Base-by-base conservation (phyloP, 306 rosid genomes). In the Fagus sylvatica region DNA sequence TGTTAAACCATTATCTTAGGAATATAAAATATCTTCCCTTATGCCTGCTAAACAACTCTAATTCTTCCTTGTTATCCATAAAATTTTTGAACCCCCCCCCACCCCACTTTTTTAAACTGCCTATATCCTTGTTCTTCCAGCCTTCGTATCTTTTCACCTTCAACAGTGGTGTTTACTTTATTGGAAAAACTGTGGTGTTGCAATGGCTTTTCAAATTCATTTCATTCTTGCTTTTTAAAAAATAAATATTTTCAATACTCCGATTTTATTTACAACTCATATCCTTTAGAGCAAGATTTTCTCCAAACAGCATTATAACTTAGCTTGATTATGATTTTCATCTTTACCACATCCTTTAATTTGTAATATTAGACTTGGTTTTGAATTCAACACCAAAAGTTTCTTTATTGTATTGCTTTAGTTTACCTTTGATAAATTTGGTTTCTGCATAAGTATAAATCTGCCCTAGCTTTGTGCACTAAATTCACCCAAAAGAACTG, bases 231-330 rank as follows among this genome's bases (percentile, higher is more conserved):
- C 28, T 17, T 33, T 15, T 13, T 28, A 6, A 5, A 2, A 22
- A 0, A 22, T 22, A 22, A 22, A 22, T 22, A 22, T 34, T 61
- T 65, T 37, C 16, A n/a, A 17, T 17, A 39, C 40, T 9, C 5
- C 5, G 19, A 37, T 65, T 36, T 16, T 8, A 65, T 39, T 15
- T 65, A 17, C 28, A 65, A 17, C 33, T 33, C 32, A 65, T 16
- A n/a, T 33, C 67, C 72, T 71, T 71, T 69, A 60, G 74, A 65
- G 64, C 22, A 43, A 61, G 36, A n/a, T 61, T 76, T 79, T 77
- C 66, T 56, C 41, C 72, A 40, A 55, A 49, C 67, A 36, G 43
- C 59, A 43, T 69, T 56, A 71, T 78, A 71, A 32, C 6, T 60
- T 32, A 7, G 5, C 28, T 78, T 64, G 49, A 68, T 74, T 71